These are phyloP conservation scores for Kalaharituber pfeilii DNA, from an alignment of 2,329 filamentous ascomycete species.

Conservation along the genomic window DNA sequence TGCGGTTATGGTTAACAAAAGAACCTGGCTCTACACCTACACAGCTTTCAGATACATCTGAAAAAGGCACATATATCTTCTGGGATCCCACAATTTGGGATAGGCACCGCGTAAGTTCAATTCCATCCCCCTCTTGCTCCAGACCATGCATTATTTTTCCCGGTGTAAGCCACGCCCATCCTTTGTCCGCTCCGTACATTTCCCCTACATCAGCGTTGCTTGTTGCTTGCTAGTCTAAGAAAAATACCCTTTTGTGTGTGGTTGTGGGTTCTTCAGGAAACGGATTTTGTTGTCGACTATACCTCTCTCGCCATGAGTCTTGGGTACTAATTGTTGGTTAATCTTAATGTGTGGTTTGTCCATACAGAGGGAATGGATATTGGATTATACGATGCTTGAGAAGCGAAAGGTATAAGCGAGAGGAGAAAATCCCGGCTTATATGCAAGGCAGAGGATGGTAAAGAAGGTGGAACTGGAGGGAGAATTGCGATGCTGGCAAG, in stretches of 20 bases:
- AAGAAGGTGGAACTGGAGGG: not conserved
- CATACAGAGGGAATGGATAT: not conserved
- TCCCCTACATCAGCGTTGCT: slow-evolving; percentile 55
- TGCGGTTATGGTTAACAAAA: slow-evolving; percentile 40
- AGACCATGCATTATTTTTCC: not conserved
- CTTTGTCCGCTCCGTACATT: slow-evolving; percentile 61
- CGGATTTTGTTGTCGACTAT: slow-evolving; percentile 13
- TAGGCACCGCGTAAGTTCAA: slow-evolving; percentile 30
- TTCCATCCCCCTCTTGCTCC: not conserved
- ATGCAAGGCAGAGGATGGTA: not conserved
- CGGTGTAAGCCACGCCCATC: not conserved
- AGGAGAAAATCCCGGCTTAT: too few species aligned
- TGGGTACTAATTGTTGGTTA: slow-evolving; percentile 6
- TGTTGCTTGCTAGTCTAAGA: not conserved
- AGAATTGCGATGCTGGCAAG: not conserved
- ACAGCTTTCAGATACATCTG: slow-evolving; percentile 31
- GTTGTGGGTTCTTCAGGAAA: slow-evolving; percentile 1
- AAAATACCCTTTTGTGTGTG: slow-evolving; percentile 1
- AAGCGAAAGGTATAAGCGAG: not conserved
- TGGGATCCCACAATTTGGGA: slow-evolving; percentile 38
- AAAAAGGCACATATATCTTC: slow-evolving; percentile 38
- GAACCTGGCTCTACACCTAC: slow-evolving; percentile 31
- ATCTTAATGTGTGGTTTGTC: not conserved
- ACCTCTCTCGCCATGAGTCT: slow-evolving; percentile 12
- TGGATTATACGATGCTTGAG: not conserved